Base-by-base conservation (phyloP, 345 rosid species). In the Hypericum perforatum region DNA sequence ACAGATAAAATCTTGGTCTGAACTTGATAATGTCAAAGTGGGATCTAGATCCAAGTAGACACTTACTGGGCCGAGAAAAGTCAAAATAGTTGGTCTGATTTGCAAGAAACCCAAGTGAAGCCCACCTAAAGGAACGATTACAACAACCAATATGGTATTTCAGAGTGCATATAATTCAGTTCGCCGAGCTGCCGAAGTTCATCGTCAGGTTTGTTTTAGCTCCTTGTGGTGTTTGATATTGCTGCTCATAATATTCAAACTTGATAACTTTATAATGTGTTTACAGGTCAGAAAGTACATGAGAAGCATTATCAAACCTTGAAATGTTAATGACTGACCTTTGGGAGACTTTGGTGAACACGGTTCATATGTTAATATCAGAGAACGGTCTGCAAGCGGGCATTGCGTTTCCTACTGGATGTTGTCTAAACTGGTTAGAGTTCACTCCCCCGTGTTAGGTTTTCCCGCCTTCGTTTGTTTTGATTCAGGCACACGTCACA, bases 341-440 rank as follows among this genome's bases (percentile, higher is more conserved):
- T 39, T 88, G 97, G 45, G 98, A 85, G 72, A 92, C 94, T 16
- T 64, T 91, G 62, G 98, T 88, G 73, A 70, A 88, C 64, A 77
- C 78, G 15, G 98, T 91, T 60, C 90, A 91, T 52, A 92, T 85
- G 72, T 70, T 92, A 48, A 88, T 92, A 69, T 70, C 85, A 0
- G 94, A 89, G 68, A 89, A 89, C 67, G 97, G 94, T 57, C 75
- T 89, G 60, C 85, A 94, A 80, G 99, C 99, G 22, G 95, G 97
- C 74, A 89, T 89, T 60, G 94, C 97, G 56, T 94, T 94, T 69
- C 99, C 95, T 62, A 89, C 99, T 5, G 99, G 99, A 76, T 94
- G 99, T 75, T 89, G 92, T 45, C 63, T 86, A 74, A 86, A 94
- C 61, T 86, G 97, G 95, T 89, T 63, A 52, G 64, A n/a, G n/a